Evolutionary conservation across 805 yeast genomes (phyloP).

Genomic region (Starmerella scarabaei): DNA sequence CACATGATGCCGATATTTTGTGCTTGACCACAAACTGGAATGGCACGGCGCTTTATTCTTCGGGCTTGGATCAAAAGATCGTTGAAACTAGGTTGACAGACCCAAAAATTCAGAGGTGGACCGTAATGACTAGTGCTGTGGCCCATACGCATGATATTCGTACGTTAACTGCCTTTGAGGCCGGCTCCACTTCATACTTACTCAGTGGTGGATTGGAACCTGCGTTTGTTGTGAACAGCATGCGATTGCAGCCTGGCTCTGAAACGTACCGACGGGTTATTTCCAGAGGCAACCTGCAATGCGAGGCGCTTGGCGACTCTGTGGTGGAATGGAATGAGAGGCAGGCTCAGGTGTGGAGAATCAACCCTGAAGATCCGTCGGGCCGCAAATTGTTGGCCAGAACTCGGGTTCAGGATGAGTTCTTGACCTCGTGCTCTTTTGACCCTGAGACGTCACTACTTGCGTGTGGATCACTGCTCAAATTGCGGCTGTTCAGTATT

Average conservation of each 20-base stretch:
- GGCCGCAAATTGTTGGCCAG: conserved; percentile 30
- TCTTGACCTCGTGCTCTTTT: conserved; percentile 54
- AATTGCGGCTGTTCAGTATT: conserved; percentile 57
- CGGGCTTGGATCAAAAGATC: conserved; percentile 89
- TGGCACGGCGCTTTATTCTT: conserved; percentile 61
- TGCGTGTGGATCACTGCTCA: conserved; percentile 56
- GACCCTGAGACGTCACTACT: conserved; percentile 53
- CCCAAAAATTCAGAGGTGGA: conserved; percentile 45
- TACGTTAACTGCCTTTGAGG: conserved; percentile 55
- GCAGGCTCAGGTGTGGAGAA: conserved; percentile 67
- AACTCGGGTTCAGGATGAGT: conserved; percentile 41
- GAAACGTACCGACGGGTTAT: conserved; percentile 55
- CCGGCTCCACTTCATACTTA: conserved; percentile 48
- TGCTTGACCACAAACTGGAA: conserved; percentile 34
- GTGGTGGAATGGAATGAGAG: conserved; percentile 74
- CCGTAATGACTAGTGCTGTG: conserved; percentile 58
- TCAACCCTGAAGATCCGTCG: conserved; percentile 52
- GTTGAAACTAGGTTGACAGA: conserved; percentile 50
- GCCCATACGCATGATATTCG: conserved; percentile 80
- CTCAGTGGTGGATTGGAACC: conserved; percentile 37
- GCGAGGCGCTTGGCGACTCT: conserved; percentile 36
- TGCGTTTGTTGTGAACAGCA: conserved; percentile 40
- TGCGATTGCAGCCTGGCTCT: conserved; percentile 43
- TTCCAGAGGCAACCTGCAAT: conserved; percentile 46
- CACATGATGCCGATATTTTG: conserved; percentile 85